A percentile compares a stretch with the other conserved stretches of the same genome.
These are phyloP conservation scores for Scedosporium apiospermum DNA, from an alignment of 2,329 filamentous ascomycete genomes.

Conservation along the genomic window DNA sequence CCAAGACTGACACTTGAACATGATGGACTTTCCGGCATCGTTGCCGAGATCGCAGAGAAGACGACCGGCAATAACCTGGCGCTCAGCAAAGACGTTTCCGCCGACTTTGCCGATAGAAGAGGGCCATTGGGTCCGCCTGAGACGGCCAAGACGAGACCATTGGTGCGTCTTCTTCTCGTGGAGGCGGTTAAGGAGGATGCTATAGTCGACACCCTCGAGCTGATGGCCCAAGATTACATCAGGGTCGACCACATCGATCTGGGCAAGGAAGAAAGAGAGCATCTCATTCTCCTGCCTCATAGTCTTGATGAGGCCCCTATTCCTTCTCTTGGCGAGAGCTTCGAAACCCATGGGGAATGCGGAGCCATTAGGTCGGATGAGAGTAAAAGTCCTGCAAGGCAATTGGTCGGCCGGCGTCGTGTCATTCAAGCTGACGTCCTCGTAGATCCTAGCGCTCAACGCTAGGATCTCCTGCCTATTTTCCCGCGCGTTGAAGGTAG, in stretches of 20 bases:
- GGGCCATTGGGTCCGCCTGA: slow-evolving; percentile 81
- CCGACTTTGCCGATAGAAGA: slow-evolving; percentile 75
- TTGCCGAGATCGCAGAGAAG: slow-evolving; percentile 91
- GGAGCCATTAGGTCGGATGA: slow-evolving; percentile 67
- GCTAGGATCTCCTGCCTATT: slow-evolving; percentile 96
- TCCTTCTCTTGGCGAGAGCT: slow-evolving; percentile 58
- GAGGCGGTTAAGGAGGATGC: slow-evolving; percentile 76
- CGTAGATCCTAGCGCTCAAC: slow-evolving; percentile 85
- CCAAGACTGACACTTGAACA: slow-evolving; percentile 97
- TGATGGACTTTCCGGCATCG: slow-evolving; percentile 92
- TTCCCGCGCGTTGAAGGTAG: slow-evolving; percentile 77
- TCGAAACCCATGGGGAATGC: slow-evolving; percentile 85
- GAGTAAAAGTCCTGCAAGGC: slow-evolving; percentile 81
- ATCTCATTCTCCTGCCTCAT: slow-evolving; percentile 80
- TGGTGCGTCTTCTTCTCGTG: slow-evolving; percentile 85
- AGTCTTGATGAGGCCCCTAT: slow-evolving; percentile 67
- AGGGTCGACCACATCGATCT: slow-evolving; percentile 80
- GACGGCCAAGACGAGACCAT: slow-evolving; percentile 86
- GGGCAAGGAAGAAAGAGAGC: slow-evolving; percentile 78
- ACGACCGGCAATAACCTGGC: slow-evolving; percentile 79
- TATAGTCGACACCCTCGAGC: slow-evolving; percentile 95
- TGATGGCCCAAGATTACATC: slow-evolving; percentile 92
- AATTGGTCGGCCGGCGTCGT: slow-evolving; percentile 83
- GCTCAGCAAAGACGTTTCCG: slow-evolving; percentile 86
- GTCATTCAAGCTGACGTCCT: slow-evolving; percentile 78